Conservation (phyloP, 1,139 yeast species). For the Geotrichum phurueaensis region DNA sequence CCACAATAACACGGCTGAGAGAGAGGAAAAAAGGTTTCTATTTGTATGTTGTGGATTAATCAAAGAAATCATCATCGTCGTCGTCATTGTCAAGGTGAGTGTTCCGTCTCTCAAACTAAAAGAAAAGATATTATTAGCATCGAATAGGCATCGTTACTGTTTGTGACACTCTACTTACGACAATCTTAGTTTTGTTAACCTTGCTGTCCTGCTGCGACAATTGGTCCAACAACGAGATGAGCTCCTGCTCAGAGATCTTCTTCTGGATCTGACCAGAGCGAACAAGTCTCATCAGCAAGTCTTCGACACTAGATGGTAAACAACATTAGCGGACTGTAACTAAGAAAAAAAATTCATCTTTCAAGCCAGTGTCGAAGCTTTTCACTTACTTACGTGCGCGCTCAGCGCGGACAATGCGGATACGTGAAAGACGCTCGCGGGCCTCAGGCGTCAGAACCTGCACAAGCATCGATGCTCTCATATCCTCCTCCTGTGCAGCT, state of each 20-base stretch:
- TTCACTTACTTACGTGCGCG: slow-evolving; percentile 57
- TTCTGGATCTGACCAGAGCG: slow-evolving; percentile 70
- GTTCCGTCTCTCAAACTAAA: slow-evolving; percentile 15
- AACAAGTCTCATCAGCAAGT: slow-evolving; percentile 66
- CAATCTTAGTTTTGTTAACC: slow-evolving; percentile 56
- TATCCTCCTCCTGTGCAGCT: slow-evolving; percentile 31
- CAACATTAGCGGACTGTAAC: background rate
- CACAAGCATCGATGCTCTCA: slow-evolving; percentile 42
- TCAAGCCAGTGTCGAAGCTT: background rate
- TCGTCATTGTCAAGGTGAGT: slow-evolving; percentile 10
- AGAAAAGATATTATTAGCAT: background rate
- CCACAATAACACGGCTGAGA: background rate
- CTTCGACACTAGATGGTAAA: slow-evolving; percentile 51
- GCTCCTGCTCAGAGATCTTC: slow-evolving; percentile 69
- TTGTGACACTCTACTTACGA: slow-evolving; percentile 21
- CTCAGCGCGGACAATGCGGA: slow-evolving; percentile 83
- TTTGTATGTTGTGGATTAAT: background rate
- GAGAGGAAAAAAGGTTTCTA: background rate
- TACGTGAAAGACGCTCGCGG: slow-evolving; percentile 80
- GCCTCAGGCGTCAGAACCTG: slow-evolving; percentile 77
- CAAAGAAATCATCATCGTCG: slow-evolving; percentile 18
- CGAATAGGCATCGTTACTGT: background rate
- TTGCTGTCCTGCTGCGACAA: slow-evolving; percentile 72
- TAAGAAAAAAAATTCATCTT: background rate
- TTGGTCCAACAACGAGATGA: slow-evolving; percentile 77